phyloP scores from a whole-genome alignment of 1,139 yeast species.

The Blastobotrys persicus region DNA sequence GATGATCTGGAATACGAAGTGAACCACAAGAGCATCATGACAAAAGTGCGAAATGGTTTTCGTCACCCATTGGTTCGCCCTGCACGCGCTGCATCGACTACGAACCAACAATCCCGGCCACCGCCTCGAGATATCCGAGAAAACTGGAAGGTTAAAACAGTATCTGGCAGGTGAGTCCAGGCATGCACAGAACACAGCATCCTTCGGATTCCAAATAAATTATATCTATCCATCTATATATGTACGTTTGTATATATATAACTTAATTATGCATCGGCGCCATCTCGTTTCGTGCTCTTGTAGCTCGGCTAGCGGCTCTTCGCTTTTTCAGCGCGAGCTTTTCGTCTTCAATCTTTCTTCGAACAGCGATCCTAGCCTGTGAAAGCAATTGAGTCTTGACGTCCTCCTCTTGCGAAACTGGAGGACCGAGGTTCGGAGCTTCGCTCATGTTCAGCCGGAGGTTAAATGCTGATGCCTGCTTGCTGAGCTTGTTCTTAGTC shows the following conservation, averaged over 20 bases:
- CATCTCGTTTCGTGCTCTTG: not conserved
- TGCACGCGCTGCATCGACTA: not conserved
- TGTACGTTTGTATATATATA: too few relatives aligned
- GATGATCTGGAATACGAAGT: not conserved
- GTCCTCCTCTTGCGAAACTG: not conserved
- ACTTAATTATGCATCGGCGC: not conserved
- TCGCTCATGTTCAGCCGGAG: not conserved
- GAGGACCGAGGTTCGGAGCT: conserved; percentile 3
- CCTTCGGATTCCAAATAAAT: too few relatives aligned
- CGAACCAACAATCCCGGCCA: conserved; percentile 5
- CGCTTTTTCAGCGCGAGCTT: conserved; percentile 7
- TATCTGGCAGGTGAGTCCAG: not conserved
- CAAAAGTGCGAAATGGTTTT: not conserved
- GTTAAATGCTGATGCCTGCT: not conserved
- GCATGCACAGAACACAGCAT: too few relatives aligned
- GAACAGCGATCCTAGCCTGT: conserved; percentile 33
- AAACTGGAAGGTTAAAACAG: conserved; percentile 15
- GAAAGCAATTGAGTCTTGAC: conserved; percentile 5
- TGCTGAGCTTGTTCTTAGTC: conserved; percentile 8
- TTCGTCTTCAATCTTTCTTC: conserved; percentile 30
- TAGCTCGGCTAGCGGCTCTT: not conserved
- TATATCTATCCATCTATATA: too few relatives aligned
- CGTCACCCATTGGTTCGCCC: not conserved
- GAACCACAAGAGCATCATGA: not conserved
- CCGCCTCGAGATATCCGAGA: conserved; percentile 18